phyloP scores from a whole-genome alignment of 1,139 yeast species.

The Hemisphaericaspora lyxosophila region DNA sequence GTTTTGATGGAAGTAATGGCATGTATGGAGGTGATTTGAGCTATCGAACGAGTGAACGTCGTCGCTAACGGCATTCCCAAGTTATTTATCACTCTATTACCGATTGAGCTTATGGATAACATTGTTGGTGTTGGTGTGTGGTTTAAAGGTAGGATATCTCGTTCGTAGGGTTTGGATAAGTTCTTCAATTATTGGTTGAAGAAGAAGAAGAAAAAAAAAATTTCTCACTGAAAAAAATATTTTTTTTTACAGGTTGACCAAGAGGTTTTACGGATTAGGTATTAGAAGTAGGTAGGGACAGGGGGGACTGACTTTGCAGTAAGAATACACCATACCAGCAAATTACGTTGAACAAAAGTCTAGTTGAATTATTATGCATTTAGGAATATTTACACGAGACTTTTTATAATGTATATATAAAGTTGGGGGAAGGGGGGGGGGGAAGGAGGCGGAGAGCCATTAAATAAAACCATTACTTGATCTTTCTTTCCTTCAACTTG shows the following conservation, averaged over 20 bases:
- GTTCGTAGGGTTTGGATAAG: not conserved
- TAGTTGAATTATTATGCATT: too few relatives aligned
- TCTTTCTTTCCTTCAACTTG: constrained; percentile 86
- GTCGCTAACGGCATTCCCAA: constrained; percentile 10
- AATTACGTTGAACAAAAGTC: too few relatives aligned
- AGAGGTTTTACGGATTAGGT: not conserved
- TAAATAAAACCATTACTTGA: constrained; percentile 52
- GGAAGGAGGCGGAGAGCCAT: not conserved
- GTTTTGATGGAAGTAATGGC: constrained; percentile 52
- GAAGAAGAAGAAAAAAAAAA: not conserved
- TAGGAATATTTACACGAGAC: too few relatives aligned
- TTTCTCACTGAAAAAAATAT: not conserved
- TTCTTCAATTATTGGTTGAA: not conserved
- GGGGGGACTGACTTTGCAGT: too few relatives aligned
- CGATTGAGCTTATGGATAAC: constrained; percentile 4
- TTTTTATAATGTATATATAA: too few relatives aligned
- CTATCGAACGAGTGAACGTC: constrained; percentile 34
- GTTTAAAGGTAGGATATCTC: not conserved
- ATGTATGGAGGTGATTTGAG: constrained; percentile 54
- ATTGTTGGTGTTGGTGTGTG: constrained; percentile 2
- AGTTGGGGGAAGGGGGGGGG: not conserved
- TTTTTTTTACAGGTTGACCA: not conserved
- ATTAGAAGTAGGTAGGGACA: not conserved
- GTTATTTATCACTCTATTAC: constrained; percentile 1
- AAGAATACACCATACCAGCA: too few relatives aligned